phyloP scores from a whole-genome alignment of 441 rosid species.

The Brassica hybrid region DNA sequence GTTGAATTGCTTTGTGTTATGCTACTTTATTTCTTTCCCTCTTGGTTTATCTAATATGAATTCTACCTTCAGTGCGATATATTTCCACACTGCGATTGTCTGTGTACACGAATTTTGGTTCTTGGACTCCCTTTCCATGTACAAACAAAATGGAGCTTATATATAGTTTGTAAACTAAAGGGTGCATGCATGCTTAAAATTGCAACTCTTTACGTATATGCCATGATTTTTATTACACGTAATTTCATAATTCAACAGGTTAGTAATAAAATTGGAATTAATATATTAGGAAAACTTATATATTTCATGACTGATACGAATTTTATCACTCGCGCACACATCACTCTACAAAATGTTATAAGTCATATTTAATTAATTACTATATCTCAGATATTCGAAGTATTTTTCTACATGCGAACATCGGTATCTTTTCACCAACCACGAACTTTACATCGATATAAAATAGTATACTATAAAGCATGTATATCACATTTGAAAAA shows the following conservation, averaged over 20 bases:
- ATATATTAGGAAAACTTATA: background rate
- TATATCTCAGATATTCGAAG: slow-evolving; percentile 9
- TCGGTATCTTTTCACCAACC: slow-evolving; percentile 32
- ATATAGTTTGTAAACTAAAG: background rate
- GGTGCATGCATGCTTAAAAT: slow-evolving; percentile 8
- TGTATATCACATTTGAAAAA: slow-evolving; percentile 30
- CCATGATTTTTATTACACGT: background rate
- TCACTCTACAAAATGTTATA: background rate
- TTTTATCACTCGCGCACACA: background rate
- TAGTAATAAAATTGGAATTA: background rate
- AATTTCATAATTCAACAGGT: background rate
- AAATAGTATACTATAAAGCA: background rate
- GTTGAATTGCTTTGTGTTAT: slow-evolving; percentile 18
- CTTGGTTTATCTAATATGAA: background rate
- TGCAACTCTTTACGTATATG: background rate
- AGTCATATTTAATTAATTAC: background rate
- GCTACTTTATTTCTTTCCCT: background rate
- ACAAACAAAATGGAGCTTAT: background rate
- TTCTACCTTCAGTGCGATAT: background rate
- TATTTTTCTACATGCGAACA: slow-evolving; percentile 6
- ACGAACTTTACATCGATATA: slow-evolving; percentile 4
- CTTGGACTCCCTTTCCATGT: background rate
- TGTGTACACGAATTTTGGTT: background rate
- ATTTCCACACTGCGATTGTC: slow-evolving; percentile 1
- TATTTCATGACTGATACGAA: slow-evolving; percentile 7